Evolutionary conservation across 805 yeast species (phyloP), one percentile per base, ranked within the genome.

Genomic region (Komagataella kurtzmanii): DNA sequence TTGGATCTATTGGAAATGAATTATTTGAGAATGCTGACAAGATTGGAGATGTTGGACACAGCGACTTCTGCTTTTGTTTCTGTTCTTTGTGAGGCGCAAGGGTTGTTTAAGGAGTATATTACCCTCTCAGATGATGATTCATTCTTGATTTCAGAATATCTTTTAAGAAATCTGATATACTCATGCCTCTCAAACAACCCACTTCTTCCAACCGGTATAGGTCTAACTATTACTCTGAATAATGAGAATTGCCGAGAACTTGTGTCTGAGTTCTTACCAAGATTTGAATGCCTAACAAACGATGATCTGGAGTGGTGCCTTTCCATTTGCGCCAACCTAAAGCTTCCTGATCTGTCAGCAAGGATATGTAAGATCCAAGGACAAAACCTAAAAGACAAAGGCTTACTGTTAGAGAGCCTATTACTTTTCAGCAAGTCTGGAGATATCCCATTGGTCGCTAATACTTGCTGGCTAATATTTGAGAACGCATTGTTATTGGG

Each of bases 271-370:
- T 72, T 77, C 49, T 65, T 85, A 43, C 87, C 88, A 4, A 73
- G 72, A 19, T 85, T 71, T 60, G 71, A 80, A 47, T 81, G 80
- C 59, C 67, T 74, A 51, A 81, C 82, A 7, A 83, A 81, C 59
- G 90, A 85, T 61, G 95, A 85, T 61, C 72, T 83, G 54, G 93
- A 85, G 63, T 85, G 91, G 91, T 76, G 83, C 47, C 67, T 85
- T 50, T 77, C 87, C 2, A 70, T 85, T 4, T 84, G 91, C 67
- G 85, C 89, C 10, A 75, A 81, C 57, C 70, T 85, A 61, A 77
- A 76, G 57, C 62, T 85, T 46, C 71, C 79, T n/a, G 66, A 73
- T 6, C 80, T 85, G 10, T 79, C 85, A 0, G 72, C 73, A 53
- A 69, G 73, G 36, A 68, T 85, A 3, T 82, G 76, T 62, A 72